A percentile compares a stretch with the other conserved stretches of the same genome.
phyloP scores from a whole-genome alignment of 2,329 filamentous ascomycete species.

The Penicillium verrucosum region DNA sequence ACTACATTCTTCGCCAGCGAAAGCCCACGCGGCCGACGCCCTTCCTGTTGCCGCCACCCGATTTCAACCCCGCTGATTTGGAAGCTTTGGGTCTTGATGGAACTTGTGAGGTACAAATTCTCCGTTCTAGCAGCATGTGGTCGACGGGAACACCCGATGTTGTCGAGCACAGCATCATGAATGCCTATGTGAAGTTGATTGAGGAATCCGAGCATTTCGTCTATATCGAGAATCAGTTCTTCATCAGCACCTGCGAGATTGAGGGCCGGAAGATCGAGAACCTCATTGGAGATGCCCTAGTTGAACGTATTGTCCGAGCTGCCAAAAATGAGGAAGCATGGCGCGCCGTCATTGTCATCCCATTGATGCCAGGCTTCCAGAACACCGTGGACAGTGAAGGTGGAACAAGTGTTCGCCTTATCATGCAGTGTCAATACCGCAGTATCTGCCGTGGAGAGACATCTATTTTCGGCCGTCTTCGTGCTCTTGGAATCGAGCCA shows the following conservation, averaged over 20 bases:
- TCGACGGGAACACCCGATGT: constrained; percentile 80
- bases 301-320: constrained; percentile 84
- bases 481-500: constrained; percentile 77
- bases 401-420: constrained; percentile 88
- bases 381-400: constrained; percentile 93
- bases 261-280: constrained; percentile 87
- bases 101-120: constrained; percentile 93
- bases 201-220: constrained; percentile 94
- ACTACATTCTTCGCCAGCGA: constrained; percentile 87
- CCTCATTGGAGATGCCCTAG: constrained; percentile 87
- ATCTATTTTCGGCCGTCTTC: constrained; percentile 85
- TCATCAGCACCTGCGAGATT: constrained; percentile 87
- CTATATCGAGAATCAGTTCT: constrained; percentile 99
- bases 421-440: constrained; percentile 94
- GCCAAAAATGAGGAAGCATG: constrained; percentile 81
- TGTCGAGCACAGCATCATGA: constrained; percentile 92
- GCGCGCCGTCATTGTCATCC: constrained; percentile 86
- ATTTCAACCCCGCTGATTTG: constrained; percentile 81
- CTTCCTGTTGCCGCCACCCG: constrained; percentile 87
- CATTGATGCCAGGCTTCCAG: constrained; percentile 97
- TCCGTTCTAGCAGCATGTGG: constrained; percentile 87
- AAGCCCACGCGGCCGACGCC: constrained; percentile 92
- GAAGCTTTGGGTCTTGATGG: constrained; percentile 84
- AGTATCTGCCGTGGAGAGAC: constrained; percentile 91
- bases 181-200: constrained; percentile 91